Base-by-base conservation (phyloP, 2,329 filamentous ascomycete genomes). In the Nigrograna mackinnonii region DNA sequence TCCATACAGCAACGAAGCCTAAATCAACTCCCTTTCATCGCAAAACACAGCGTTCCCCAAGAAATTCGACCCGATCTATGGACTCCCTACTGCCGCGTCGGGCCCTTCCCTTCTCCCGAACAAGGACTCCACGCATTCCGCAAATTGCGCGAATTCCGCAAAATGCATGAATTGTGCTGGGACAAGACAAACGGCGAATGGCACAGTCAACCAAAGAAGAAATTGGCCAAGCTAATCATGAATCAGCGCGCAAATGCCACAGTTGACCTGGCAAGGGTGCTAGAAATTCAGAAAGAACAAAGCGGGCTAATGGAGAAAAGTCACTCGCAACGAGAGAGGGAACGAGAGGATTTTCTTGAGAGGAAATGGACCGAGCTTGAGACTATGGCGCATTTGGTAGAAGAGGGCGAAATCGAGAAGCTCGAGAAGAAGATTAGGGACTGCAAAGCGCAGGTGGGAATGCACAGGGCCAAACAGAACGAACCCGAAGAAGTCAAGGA, bases 161-260 rank as follows among this genome's bases (percentile, higher is more conserved):
- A 74, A 51, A 73, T 83, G 44, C 79, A 83, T 57, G 81, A 85
- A 57, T 64, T 79, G 22, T 63, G 71, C 19, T 83, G 66, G 74
- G 75, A 70, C 55, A 58, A 63, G 47, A 66, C 59, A 1, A 61
- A 66, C 33, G 58, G 59, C 2, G 70, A 73, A 52, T 63, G 74
- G 44, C 69, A 71, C 19, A 60, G 67, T 43, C 50, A 75, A 31
- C 67, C 75, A 55, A 58, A 72, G 49, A 76, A 79, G 62, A 73
- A 75, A 46, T 70, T 77, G 17, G 76, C 75, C n/a, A 71, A 70
- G 41, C 69, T 70, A 33, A 69, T 85, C 33, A 84, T 84, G 80
- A 72, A 85, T 56, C 82, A 85, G 60, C 83, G 80, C 60, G 80
- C 79, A n/a, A 84, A 82, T 43, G 76, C 72, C 32, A 73, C 83